Conservation (phyloP, 768 basidiomycete genomes). For the Xerocomus spinulosus region DNA sequence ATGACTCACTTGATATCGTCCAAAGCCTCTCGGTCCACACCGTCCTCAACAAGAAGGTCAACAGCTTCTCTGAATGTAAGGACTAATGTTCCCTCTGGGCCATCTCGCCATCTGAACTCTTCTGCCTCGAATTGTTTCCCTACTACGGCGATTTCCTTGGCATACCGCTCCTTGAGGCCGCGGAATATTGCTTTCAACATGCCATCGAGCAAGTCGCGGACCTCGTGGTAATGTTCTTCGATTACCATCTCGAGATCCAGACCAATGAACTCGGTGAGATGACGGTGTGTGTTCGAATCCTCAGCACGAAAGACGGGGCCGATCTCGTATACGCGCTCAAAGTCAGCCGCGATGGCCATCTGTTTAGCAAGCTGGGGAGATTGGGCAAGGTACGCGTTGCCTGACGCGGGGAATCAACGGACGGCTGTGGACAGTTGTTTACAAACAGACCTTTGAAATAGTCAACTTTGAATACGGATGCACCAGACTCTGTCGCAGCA, state of each 20-base stretch:
- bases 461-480: conserved; percentile 94
- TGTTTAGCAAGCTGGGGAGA: conserved; percentile 97
- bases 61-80: conserved; percentile 86
- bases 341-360: conserved; percentile 98
- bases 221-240: conserved; percentile 98
- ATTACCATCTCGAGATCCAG: conserved; percentile 99
- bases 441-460: conserved; percentile 82
- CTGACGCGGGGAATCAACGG: conserved; percentile 36
- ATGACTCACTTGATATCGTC: conserved; percentile 83
- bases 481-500: conserved; percentile 94
- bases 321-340: conserved; percentile 97
- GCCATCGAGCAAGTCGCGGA: conserved; percentile 85
- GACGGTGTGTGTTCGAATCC: conserved; percentile 94
- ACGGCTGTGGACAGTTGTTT: background rate
- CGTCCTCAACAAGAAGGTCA: conserved; percentile 81
- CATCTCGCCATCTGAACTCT: conserved; percentile 85
- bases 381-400: conserved; percentile 89
- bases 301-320: conserved; percentile 97
- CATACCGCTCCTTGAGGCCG: conserved; percentile 70
- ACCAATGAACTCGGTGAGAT: conserved; percentile 97
- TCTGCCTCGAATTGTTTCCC: conserved; percentile 90
- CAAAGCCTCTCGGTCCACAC: conserved; percentile 67
- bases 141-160: conserved; percentile 77
- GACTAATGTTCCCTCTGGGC: conserved; percentile 67
- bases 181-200: conserved; percentile 86